Evolutionary conservation across 129 eudicot species (phyloP).

Genomic region (Oenanthe sinensis): DNA sequence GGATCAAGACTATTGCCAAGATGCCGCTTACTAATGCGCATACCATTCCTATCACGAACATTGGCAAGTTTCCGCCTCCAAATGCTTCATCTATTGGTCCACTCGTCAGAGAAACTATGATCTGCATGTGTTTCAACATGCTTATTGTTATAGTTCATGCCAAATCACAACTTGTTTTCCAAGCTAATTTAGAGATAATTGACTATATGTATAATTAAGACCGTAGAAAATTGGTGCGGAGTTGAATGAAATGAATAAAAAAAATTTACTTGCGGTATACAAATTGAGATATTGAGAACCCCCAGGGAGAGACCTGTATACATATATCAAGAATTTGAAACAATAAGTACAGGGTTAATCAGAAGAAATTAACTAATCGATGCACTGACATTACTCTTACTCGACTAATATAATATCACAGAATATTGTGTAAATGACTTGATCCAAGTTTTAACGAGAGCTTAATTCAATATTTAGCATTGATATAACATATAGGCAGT

Average conservation of each 20-base stretch:
- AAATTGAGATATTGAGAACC: conserved; percentile 35
- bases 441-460: background rate
- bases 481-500: too few species aligned
- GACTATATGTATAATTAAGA: too few species aligned
- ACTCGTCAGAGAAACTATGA: conserved; percentile 38
- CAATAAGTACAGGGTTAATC: background rate
- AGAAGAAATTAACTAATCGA: background rate
- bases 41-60: conserved; percentile 34
- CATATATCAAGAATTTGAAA: background rate
- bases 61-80: conserved; percentile 58
- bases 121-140: conserved; percentile 15
- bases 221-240: background rate
- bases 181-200: too few species aligned
- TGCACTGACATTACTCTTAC: too few species aligned
- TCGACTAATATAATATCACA: too few species aligned
- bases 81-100: conserved; percentile 45
- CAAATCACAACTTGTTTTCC: background rate
- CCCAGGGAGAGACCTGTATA: conserved; percentile 27
- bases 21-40: conserved; percentile 35
- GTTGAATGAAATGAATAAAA: background rate
- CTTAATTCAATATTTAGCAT: background rate
- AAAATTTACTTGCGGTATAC: conserved; percentile 27
- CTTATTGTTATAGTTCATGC: background rate
- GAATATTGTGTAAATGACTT: background rate
- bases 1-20: conserved; percentile 30